A percentile compares a stretch with the other conserved stretches of the same genome.
Evolutionary conservation across 2,329 filamentous ascomycete genomes (phyloP).

Genomic region (Ceratocystis papillata): DNA sequence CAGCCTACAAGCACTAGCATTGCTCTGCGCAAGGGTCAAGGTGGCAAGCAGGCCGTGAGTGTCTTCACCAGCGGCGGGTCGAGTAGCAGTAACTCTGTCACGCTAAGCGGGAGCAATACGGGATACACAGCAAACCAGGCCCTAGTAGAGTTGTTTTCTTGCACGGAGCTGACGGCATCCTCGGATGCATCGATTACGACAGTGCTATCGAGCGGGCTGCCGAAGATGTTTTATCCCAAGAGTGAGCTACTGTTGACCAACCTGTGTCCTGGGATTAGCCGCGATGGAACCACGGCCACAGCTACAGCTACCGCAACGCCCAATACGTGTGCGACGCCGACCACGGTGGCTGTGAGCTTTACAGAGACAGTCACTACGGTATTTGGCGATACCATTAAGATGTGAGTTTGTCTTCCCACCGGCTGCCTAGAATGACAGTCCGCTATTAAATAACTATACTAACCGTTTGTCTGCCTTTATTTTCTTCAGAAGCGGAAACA

Average conservation of each 20-base stretch:
- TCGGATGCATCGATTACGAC: constrained; percentile 23
- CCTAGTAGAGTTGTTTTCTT: constrained; percentile 24
- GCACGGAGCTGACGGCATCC: constrained; percentile 20
- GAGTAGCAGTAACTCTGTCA: constrained; percentile 21
- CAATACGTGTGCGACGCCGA: constrained; percentile 29
- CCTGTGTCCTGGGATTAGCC: constrained; percentile 18
- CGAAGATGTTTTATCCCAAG: constrained; percentile 24
- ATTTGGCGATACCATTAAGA: constrained; percentile 42
- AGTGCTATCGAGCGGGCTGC: constrained; percentile 22
- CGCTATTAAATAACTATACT: background rate
- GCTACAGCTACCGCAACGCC: constrained; percentile 12
- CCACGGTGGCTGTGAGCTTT: constrained; percentile 36
- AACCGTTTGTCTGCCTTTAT: background rate
- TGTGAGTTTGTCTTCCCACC: constrained; percentile 31
- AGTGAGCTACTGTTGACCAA: constrained; percentile 18
- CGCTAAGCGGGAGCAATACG: constrained; percentile 21
- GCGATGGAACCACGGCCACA: background rate
- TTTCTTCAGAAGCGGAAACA: constrained; percentile 26
- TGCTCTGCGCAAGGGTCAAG: constrained; percentile 23
- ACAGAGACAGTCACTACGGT: constrained; percentile 36
- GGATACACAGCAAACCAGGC: constrained; percentile 22
- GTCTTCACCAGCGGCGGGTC: constrained; percentile 25
- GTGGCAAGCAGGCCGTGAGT: constrained; percentile 24
- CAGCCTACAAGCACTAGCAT: constrained; percentile 23
- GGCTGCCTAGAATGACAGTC: background rate